Evolutionary conservation across 805 yeast species (phyloP).

Genomic region (Metschnikowia santaceciliae): DNA sequence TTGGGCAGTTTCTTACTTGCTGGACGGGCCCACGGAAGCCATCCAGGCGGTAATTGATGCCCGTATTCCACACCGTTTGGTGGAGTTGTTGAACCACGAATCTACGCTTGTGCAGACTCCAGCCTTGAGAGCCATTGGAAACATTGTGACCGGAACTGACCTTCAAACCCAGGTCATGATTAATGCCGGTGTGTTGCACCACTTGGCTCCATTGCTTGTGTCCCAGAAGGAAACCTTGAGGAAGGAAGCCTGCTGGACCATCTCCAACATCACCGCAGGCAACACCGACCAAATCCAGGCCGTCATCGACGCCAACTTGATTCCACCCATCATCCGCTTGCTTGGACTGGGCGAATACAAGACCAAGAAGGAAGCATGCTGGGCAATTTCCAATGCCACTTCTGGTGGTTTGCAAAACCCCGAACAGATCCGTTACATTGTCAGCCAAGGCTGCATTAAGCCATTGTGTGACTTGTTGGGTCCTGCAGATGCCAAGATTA

Average conservation of each 20-base stretch:
- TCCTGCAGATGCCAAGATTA: conserved; percentile 84
- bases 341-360: conserved; percentile 82
- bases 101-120: conserved; percentile 92
- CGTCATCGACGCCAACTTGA: conserved; percentile 88
- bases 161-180: conserved; percentile 92
- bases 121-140: conserved; percentile 95
- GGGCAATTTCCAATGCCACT: conserved; percentile 98
- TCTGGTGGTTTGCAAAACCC: conserved; percentile 92
- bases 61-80: conserved; percentile 89
- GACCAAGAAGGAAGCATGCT: conserved; percentile 97
- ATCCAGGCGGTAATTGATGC: conserved; percentile 97
- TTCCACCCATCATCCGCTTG: conserved; percentile 86
- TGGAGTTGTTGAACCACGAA: conserved; percentile 81
- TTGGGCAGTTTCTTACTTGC: conserved; percentile 95
- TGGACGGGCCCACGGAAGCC: conserved; percentile 89
- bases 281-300: conserved; percentile 94
- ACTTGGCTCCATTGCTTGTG: conserved; percentile 71
- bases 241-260: conserved; percentile 99
- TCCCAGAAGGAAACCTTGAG: conserved; percentile 89
- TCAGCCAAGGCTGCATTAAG: conserved; percentile 92
- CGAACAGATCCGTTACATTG: conserved; percentile 89
- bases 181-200: conserved; percentile 86
- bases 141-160: conserved; percentile 96
- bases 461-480: conserved; percentile 91
- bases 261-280: conserved; percentile 97